Evolutionary conservation across 1,139 yeast species (phyloP).

Genomic region (Diutina siamensis): DNA sequence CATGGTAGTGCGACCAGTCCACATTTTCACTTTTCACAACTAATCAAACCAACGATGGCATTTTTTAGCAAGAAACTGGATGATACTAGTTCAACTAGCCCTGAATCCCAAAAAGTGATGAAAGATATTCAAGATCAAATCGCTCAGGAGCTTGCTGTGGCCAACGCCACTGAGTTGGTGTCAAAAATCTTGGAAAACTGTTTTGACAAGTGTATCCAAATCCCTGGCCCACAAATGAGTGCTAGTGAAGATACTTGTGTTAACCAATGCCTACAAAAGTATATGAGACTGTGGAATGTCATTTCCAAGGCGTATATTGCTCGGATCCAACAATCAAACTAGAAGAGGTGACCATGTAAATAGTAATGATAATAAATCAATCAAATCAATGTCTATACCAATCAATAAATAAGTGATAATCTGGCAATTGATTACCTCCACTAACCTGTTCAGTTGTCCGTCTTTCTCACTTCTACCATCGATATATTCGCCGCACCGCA

Average conservation of each 20-base stretch:
- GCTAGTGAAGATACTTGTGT: conserved; percentile 39
- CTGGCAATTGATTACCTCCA: too few species aligned
- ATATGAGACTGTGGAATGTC: conserved; percentile 85
- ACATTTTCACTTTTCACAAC: not conserved
- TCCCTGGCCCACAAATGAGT: conserved; percentile 35
- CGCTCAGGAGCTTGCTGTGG: conserved; percentile 74
- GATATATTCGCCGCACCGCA: not conserved
- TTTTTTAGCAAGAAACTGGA: conserved; percentile 1
- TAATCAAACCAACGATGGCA: not conserved
- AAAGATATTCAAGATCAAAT: conserved; percentile 61
- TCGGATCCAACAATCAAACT: conserved; percentile 42
- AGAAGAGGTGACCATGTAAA: not conserved
- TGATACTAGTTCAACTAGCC: not conserved
- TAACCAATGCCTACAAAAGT: conserved; percentile 71
- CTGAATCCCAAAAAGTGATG: conserved; percentile 22
- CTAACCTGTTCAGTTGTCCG: too few species aligned
- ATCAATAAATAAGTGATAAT: too few species aligned
- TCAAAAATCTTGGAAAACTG: conserved; percentile 84
- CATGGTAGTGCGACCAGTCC: not conserved
- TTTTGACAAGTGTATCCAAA: conserved; percentile 60
- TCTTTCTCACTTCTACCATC: too few species aligned
- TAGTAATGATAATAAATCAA: not conserved
- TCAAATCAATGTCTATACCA: not conserved
- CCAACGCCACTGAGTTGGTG: conserved; percentile 80
- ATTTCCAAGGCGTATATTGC: conserved; percentile 65